These are phyloP conservation scores for Eimeria zaria DNA, from an alignment of 169 alveolate species.

Conservation along the genomic window DNA sequence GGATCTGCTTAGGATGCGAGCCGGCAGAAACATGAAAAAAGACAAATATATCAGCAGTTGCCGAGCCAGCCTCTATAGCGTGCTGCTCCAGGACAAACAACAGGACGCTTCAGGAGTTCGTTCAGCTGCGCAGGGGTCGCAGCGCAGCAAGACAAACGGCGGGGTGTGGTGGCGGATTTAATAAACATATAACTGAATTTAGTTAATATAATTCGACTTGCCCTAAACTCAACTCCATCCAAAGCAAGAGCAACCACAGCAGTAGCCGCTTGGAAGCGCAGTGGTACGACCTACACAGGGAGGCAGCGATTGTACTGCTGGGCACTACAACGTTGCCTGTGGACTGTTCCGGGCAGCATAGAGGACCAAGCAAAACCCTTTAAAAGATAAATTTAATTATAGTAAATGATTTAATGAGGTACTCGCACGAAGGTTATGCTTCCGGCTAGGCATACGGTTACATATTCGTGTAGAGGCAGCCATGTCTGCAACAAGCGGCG, in stretches of 20 bases:
- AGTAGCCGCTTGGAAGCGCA: neutral
- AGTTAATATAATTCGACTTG: neutral
- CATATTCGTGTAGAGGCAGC: neutral
- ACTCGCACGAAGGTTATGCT: neutral
- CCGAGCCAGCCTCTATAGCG: neutral
- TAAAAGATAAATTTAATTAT: neutral
- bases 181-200: neutral
- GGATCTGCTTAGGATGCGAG: constrained; percentile 28
- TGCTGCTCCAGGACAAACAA: neutral
- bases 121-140: neutral
- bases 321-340: neutral
- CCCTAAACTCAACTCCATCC: neutral
- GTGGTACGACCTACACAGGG: neutral
- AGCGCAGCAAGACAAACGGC: constrained; percentile 18
- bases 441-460: neutral
- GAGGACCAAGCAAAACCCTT: neutral
- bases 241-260: neutral
- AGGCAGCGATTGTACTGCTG: constrained; percentile 34
- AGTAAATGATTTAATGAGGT: neutral
- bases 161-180: neutral
- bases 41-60: neutral
- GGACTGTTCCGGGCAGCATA: neutral
- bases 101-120: neutral
- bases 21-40: constrained; percentile 2
- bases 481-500: constrained; percentile 36